Evolutionary conservation across 768 basidiomycete genomes (phyloP), one percentile per base, ranked within the genome.

Genomic region (Lentinus brumalis): DNA sequence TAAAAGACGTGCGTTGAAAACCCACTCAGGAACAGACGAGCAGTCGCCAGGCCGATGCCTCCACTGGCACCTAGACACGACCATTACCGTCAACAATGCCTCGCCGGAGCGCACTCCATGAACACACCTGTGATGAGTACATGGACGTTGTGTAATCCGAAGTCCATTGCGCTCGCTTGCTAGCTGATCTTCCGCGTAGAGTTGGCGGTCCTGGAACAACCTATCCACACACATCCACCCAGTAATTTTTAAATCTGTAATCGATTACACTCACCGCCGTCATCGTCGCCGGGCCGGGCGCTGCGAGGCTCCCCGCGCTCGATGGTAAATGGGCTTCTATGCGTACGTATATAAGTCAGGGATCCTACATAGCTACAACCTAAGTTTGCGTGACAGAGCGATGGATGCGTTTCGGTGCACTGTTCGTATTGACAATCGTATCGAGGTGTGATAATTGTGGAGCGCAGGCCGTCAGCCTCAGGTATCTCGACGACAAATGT

Each of bases 21-120:
- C 77, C 69, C 59, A 85, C 88, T 77, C 35, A 86, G 78, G 68
- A 85, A 91, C 0, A 82, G 68, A 12, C 77, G 77, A 15, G 79
- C 77, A 4, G 85, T 88, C 65, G 83, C 85, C 0, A 89, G 76
- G 9, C 90, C 90, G 39, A 92, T 91, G 0, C 88, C 89, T 4
- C 89, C 89, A 65, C 85, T 89, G 2, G 89, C 88, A 51, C 90
- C 90, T 86, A 66, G 38, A 8, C 21, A 26, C 2, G 14, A 41
- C 14, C 8, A 18, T 16, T n/a, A 12, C 16, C 6, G 4, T 18
- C 14, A 15, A 10, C 21, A 26, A 29, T 9, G 12, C 8, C 10
- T 49, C 14, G 12, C 26, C 46, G 29, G 1, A 44, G 5, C 9
- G 6, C 42, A 44, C 35, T 35, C 7, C 35, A 35, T 35, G 16